A percentile compares a stretch with the other conserved stretches of the same genome.
These are phyloP conservation scores for Trichoderma endophyticum DNA, from an alignment of 2,329 filamentous ascomycete genomes.

Conservation along the genomic window DNA sequence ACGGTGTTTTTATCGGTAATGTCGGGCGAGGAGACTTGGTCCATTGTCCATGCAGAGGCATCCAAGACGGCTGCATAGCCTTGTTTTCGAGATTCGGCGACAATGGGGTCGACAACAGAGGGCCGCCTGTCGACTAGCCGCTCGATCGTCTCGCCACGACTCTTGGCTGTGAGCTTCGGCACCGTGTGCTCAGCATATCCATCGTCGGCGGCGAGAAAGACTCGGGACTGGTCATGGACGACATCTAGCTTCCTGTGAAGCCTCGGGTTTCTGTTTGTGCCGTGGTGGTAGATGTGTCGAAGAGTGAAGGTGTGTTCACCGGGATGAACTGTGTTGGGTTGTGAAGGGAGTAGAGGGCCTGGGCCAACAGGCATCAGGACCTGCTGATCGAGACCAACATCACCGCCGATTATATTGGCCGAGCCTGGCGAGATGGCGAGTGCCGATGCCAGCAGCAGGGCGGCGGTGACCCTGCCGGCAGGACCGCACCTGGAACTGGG, in stretches of 20 bases:
- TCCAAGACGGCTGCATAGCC: slow-evolving; percentile 67
- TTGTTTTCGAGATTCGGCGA: slow-evolving; percentile 66
- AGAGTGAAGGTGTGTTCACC: slow-evolving; percentile 64
- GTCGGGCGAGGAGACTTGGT: slow-evolving; percentile 75
- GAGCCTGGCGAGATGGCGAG: slow-evolving; percentile 55
- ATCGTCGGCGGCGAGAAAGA: slow-evolving; percentile 63
- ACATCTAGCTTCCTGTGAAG: slow-evolving; percentile 78
- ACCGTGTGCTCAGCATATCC: slow-evolving; percentile 50
- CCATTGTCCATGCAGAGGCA: slow-evolving; percentile 76
- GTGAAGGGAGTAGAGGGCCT: slow-evolving; percentile 39
- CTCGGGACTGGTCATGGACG: slow-evolving; percentile 44
- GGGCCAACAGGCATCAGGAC: slow-evolving; percentile 41
- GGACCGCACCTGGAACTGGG: slow-evolving; percentile 46
- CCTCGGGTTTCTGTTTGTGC: slow-evolving; percentile 71
- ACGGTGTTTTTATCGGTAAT: slow-evolving; percentile 82
- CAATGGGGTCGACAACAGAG: slow-evolving; percentile 72
- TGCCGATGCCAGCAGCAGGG: slow-evolving; percentile 60
- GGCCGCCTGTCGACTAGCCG: slow-evolving; percentile 75
- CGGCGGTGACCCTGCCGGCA: slow-evolving; percentile 60
- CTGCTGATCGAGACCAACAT: slow-evolving; percentile 39
- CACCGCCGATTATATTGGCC: slow-evolving; percentile 34
- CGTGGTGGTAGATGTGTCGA: slow-evolving; percentile 90
- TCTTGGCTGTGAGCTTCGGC: slow-evolving; percentile 58
- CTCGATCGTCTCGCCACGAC: slow-evolving; percentile 67
- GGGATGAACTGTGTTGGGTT: slow-evolving; percentile 43